These are phyloP conservation scores for Carex myosuroides DNA, from an alignment of 176 grass and related monocot species.

Conservation along the genomic window DNA sequence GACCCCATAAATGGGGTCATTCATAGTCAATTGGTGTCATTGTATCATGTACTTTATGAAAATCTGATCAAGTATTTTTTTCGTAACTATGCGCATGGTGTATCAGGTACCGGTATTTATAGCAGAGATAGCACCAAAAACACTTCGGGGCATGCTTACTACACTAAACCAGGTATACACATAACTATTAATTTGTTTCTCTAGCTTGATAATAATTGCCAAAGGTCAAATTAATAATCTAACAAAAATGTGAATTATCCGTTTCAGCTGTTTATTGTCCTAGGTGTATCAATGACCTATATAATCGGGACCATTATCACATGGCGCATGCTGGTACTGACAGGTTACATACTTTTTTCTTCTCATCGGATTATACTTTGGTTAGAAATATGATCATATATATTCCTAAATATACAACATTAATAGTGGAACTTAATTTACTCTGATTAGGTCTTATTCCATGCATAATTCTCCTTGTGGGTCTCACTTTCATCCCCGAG, in stretches of 20 bases:
- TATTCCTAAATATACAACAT: neutral
- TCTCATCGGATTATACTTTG: neutral
- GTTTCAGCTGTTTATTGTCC: constrained; percentile 36
- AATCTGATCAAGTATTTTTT: neutral
- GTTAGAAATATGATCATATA: neutral
- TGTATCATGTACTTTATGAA: neutral
- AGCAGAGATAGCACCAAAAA: constrained; percentile 61
- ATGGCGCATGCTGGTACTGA: constrained; percentile 35
- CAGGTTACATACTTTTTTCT: constrained; percentile 19
- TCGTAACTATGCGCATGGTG: neutral
- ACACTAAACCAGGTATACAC: constrained; percentile 46
- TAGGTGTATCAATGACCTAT: constrained; percentile 31
- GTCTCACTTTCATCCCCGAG: constrained; percentile 55
- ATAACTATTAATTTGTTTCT: neutral
- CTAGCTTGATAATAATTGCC: neutral
- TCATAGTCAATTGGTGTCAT: neutral
- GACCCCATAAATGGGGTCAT: neutral
- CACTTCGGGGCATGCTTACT: constrained; percentile 44
- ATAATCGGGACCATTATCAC: constrained; percentile 36
- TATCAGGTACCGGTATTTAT: constrained; percentile 62
- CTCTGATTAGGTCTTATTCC: constrained; percentile 34
- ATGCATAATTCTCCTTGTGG: constrained; percentile 36
- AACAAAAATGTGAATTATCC: neutral
- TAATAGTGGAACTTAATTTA: neutral
- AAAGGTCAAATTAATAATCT: neutral